Percentiles rank a stretch among this genome's conserved stretches.
These are phyloP conservation scores for Epichloe typhina DNA, from an alignment of 2,329 filamentous ascomycete genomes.

Conservation along the genomic window DNA sequence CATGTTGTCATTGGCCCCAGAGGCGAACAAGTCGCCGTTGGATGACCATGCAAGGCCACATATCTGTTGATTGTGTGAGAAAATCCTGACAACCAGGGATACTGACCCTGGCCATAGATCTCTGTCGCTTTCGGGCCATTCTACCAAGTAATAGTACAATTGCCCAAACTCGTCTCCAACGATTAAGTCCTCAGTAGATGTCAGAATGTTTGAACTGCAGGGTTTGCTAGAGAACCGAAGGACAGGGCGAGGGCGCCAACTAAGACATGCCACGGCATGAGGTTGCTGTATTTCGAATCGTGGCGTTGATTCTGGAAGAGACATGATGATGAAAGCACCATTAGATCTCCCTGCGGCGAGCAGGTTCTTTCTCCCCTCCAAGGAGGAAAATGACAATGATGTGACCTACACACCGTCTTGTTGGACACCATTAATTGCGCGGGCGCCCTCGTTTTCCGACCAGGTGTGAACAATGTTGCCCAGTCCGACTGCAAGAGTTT, in stretches of 20 bases:
- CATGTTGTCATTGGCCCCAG: constrained; percentile 83
- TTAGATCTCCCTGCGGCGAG: constrained; percentile 74
- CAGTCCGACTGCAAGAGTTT: constrained; percentile 73
- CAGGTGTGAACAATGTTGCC: constrained; percentile 72
- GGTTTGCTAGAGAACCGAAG: constrained; percentile 38
- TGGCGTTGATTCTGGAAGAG: constrained; percentile 53
- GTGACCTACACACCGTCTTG: constrained; percentile 46
- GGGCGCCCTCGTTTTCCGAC: constrained; percentile 62
- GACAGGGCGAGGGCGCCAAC: constrained; percentile 58
- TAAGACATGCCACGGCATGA: constrained; percentile 62
- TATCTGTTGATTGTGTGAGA: constrained; percentile 75
- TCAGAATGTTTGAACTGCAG: constrained; percentile 31
- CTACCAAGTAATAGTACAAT: constrained; percentile 78
- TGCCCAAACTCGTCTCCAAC: constrained; percentile 75
- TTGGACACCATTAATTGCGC: constrained; percentile 25
- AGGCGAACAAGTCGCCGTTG: constrained; percentile 65
- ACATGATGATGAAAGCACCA: constrained; percentile 65
- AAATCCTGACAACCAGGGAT: constrained; percentile 63
- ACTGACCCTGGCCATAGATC: constrained; percentile 67
- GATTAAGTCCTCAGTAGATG: constrained; percentile 68
- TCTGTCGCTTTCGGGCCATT: constrained; percentile 61
- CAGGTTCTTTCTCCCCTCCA: constrained; percentile 60
- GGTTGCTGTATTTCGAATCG: constrained; percentile 66
- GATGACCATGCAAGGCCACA: constrained; percentile 85
- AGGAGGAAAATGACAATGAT: constrained; percentile 80